phyloP scores from a whole-genome alignment of 139 green algal genomes.

The Chlorella sp. region DNA sequence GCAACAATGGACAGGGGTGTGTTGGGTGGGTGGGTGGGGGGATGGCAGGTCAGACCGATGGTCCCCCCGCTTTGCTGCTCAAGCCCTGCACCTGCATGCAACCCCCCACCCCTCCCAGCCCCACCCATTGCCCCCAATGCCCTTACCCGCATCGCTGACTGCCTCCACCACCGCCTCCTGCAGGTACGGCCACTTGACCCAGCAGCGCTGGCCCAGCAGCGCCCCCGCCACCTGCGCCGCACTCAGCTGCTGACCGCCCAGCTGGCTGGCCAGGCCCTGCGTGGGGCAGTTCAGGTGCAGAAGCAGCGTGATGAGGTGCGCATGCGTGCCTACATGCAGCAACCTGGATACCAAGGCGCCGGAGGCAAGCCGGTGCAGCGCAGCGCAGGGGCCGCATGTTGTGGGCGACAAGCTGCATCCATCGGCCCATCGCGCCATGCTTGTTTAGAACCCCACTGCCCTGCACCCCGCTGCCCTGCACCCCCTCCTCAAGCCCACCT shows the following conservation, averaged over 20 bases:
- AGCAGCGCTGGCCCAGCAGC: slow-evolving; percentile 76
- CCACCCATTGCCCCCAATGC: background rate
- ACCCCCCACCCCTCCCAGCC: background rate
- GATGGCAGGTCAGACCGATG: too few species aligned
- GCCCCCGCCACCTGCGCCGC: slow-evolving; percentile 43
- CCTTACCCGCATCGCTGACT: slow-evolving; percentile 45
- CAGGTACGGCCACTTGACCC: slow-evolving; percentile 92
- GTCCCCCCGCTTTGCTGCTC: too few species aligned
- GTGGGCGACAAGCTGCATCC: too few species aligned
- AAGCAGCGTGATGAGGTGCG: background rate
- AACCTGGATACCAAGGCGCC: too few species aligned
- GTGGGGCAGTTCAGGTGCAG: background rate
- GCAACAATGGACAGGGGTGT: background rate
- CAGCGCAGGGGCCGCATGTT: too few species aligned
- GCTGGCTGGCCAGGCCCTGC: slow-evolving; percentile 13
- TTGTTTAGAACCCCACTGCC: background rate
- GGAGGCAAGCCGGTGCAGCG: background rate
- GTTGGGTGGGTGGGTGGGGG: too few species aligned
- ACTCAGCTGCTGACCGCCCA: slow-evolving; percentile 10
- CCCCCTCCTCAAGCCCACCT: slow-evolving; percentile 29
- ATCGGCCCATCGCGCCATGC: background rate
- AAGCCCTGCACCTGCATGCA: background rate
- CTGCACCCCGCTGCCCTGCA: background rate
- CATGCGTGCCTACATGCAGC: background rate
- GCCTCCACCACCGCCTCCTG: slow-evolving; percentile 69